Conservation (phyloP, 2,329 filamentous ascomycete genomes). For the Leptodontidium sp. region DNA sequence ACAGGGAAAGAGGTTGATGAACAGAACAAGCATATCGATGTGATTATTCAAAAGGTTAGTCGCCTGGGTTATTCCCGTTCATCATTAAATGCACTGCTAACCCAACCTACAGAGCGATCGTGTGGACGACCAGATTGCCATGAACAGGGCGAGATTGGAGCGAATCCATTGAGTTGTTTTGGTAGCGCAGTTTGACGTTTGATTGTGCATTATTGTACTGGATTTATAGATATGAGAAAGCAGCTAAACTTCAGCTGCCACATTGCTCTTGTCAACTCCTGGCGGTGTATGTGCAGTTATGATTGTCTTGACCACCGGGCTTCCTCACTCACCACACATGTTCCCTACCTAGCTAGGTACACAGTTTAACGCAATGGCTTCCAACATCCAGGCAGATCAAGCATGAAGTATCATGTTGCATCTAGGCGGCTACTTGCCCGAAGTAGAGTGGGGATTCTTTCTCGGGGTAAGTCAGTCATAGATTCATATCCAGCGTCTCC, state of each 20-base stretch:
- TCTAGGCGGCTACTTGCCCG: not conserved
- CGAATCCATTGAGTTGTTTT: conserved; percentile 42
- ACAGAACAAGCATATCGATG: conserved; percentile 80
- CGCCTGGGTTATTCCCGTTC: conserved; percentile 18
- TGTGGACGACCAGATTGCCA: conserved; percentile 81
- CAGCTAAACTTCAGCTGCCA: not conserved
- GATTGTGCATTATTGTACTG: conserved; percentile 23
- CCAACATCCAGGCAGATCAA: not conserved
- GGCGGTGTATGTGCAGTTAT: not conserved
- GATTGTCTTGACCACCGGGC: not conserved
- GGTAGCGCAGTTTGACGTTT: not conserved
- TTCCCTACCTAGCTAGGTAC: not conserved
- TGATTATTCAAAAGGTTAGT: conserved; percentile 79
- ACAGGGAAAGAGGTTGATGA: conserved; percentile 78
- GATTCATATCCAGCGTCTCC: not conserved
- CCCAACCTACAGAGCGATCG: conserved; percentile 71
- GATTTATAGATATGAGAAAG: conserved; percentile 26
- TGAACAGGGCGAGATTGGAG: conserved; percentile 69
- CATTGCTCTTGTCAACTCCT: not conserved
- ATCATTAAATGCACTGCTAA: conserved; percentile 43
- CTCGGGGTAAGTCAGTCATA: not conserved
- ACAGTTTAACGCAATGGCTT: not conserved
- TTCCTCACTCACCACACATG: not conserved
- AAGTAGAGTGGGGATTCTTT: not conserved
- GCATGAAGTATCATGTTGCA: not conserved